These are phyloP conservation scores for Agaricus subrufescens DNA, from an alignment of 768 basidiomycete species.

Conservation along the genomic window DNA sequence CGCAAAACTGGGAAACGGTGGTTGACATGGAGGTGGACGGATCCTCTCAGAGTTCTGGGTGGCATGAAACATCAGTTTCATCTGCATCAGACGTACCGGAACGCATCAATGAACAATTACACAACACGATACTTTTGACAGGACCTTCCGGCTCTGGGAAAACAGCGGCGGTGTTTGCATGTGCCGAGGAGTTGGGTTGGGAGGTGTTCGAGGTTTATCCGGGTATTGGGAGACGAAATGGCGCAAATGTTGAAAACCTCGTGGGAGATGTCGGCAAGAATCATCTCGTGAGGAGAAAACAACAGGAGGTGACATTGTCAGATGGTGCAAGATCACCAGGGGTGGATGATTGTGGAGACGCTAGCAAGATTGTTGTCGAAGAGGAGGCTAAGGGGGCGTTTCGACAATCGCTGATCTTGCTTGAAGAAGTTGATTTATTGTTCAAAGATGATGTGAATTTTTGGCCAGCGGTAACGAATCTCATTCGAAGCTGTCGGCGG, in stretches of 20 bases:
- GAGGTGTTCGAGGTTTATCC: slow-evolving; percentile 97
- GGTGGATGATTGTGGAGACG: not conserved
- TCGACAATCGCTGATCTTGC: slow-evolving; percentile 81
- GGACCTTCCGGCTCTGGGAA: slow-evolving; percentile 89
- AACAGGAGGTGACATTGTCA: slow-evolving; percentile 9
- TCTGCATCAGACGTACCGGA: slow-evolving; percentile 10
- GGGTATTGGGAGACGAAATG: slow-evolving; percentile 87
- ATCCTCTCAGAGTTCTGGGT: slow-evolving; percentile 10
- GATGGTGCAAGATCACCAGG: slow-evolving; percentile 1
- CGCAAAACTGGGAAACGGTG: slow-evolving; percentile 10
- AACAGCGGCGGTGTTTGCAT: slow-evolving; percentile 89
- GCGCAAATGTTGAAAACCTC: slow-evolving; percentile 68
- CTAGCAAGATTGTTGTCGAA: slow-evolving; percentile 3
- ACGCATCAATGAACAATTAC: slow-evolving; percentile 41
- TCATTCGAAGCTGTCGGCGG: slow-evolving; percentile 80
- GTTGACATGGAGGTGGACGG: slow-evolving; percentile 12
- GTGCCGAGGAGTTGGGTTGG: slow-evolving; percentile 91
- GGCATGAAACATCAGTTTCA: not conserved
- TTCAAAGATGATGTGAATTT: slow-evolving; percentile 85
- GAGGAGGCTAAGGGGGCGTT: slow-evolving; percentile 25
- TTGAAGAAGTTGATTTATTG: slow-evolving; percentile 95
- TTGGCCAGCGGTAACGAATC: slow-evolving; percentile 75
- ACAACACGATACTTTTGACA: slow-evolving; percentile 81
- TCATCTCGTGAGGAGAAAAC: slow-evolving; percentile 57
- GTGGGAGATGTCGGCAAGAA: slow-evolving; percentile 94